Evolutionary conservation across 805 yeast genomes (phyloP).

Genomic region (Metschnikowia aberdeeniae): DNA sequence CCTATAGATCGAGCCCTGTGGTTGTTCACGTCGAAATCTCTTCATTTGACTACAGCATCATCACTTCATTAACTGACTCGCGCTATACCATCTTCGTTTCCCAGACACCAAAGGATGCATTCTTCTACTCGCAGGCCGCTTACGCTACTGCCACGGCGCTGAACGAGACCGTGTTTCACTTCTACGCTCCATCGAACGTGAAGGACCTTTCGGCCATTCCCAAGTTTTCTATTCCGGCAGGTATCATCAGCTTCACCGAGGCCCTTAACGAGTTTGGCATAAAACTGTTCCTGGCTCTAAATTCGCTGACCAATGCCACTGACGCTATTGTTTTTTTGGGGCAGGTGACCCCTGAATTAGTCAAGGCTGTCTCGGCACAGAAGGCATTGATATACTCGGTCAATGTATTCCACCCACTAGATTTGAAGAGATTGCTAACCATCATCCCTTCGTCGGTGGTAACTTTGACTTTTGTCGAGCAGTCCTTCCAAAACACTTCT

Average conservation of each 20-base stretch:
- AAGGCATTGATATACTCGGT: slow-evolving; percentile 50
- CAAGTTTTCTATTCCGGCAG: background rate
- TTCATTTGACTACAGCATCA: slow-evolving; percentile 61
- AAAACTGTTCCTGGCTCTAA: slow-evolving; percentile 29
- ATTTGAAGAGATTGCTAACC: slow-evolving; percentile 45
- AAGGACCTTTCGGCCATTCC: slow-evolving; percentile 7
- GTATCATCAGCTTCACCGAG: slow-evolving; percentile 17
- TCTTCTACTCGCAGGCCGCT: slow-evolving; percentile 53
- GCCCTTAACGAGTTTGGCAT: slow-evolving; percentile 23
- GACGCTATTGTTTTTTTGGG: slow-evolving; percentile 64
- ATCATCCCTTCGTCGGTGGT: slow-evolving; percentile 52
- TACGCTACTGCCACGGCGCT: slow-evolving; percentile 50
- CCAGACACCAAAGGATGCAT: slow-evolving; percentile 51
- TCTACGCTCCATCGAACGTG: slow-evolving; percentile 41
- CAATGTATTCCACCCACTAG: slow-evolving; percentile 72
- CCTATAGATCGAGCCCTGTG: slow-evolving; percentile 38
- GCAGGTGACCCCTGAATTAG: slow-evolving; percentile 43
- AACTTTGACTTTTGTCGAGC: slow-evolving; percentile 63
- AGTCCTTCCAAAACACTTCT: slow-evolving; percentile 36
- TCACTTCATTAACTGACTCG: slow-evolving; percentile 71
- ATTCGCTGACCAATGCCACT: slow-evolving; percentile 31
- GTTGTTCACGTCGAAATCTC: slow-evolving; percentile 60
- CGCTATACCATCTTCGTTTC: slow-evolving; percentile 65
- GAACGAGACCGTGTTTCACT: slow-evolving; percentile 64
- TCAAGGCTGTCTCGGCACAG: slow-evolving; percentile 34